phyloP scores from a whole-genome alignment of 805 yeast genomes.

The Zygosaccharomyces gambellarensis region DNA sequence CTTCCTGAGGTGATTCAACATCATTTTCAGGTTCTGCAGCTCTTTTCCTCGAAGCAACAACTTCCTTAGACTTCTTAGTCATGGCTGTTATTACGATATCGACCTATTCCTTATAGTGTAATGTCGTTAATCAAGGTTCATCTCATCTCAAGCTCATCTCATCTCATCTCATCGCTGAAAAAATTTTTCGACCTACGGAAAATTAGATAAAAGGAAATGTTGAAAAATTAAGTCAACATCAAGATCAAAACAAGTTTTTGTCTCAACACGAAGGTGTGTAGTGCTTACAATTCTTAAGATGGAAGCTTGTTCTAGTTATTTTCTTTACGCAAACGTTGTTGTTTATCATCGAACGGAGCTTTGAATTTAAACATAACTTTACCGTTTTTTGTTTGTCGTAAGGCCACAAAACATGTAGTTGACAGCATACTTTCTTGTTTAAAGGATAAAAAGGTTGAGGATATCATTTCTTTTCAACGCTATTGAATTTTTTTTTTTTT shows the following conservation, averaged over 20 bases:
- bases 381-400: too few relatives aligned
- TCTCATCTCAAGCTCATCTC: slow-evolving; percentile 11
- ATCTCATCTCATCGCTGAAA: slow-evolving; percentile 21
- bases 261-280: background rate
- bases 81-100: background rate
- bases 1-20: slow-evolving; percentile 13
- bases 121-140: background rate
- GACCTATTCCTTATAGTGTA: background rate
- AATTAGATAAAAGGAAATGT: background rate
- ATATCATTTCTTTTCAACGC: too few relatives aligned
- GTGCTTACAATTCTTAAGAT: too few relatives aligned
- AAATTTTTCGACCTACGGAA: slow-evolving; percentile 5
- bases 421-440: too few relatives aligned
- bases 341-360: too few relatives aligned
- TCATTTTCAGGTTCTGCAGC: slow-evolving; percentile 35
- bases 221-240: background rate
- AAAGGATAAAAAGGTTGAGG: too few relatives aligned
- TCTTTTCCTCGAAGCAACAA: slow-evolving; percentile 21
- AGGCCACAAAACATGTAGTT: too few relatives aligned
- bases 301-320: too few relatives aligned
- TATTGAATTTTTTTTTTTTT: too few relatives aligned
- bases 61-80: slow-evolving; percentile 8
- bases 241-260: background rate
- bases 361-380: too few relatives aligned
- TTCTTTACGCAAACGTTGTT: too few relatives aligned